Conservation (phyloP, 2,329 filamentous ascomycete genomes). For the Fusarium xylarioides region DNA sequence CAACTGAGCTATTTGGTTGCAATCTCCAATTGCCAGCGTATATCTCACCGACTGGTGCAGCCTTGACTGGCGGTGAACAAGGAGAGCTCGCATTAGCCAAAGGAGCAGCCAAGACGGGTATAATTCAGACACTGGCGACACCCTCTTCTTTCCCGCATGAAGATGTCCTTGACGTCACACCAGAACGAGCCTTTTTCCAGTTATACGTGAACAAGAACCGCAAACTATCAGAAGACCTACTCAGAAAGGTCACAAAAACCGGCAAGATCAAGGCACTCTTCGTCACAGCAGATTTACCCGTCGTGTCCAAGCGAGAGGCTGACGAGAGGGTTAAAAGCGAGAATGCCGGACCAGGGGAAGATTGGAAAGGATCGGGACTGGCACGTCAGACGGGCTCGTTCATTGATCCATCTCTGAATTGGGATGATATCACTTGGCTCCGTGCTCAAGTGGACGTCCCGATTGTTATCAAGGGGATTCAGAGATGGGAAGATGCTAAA, state of each 20-base stretch:
- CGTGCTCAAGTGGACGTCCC: conserved; percentile 58
- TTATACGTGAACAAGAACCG: conserved; percentile 69
- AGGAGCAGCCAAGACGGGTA: conserved; percentile 50
- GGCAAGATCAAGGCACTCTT: conserved; percentile 63
- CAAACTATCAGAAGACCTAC: conserved; percentile 58
- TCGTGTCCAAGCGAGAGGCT: conserved; percentile 64
- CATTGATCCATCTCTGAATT: conserved; percentile 66
- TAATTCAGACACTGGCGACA: conserved; percentile 70
- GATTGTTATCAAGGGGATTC: conserved; percentile 75
- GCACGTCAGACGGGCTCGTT: conserved; percentile 64
- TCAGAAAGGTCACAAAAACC: conserved; percentile 54
- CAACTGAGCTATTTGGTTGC: conserved; percentile 32
- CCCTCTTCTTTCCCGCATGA: conserved; percentile 66
- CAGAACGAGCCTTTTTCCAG: conserved; percentile 60
- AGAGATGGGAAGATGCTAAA: conserved; percentile 69
- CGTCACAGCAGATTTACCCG: conserved; percentile 67
- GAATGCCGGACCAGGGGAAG: conserved; percentile 55
- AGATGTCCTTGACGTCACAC: conserved; percentile 55
- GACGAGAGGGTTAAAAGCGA: conserved; percentile 55
- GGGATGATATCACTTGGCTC: conserved; percentile 73
- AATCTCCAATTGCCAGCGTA: conserved; percentile 34
- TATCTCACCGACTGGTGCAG: conserved; percentile 35
- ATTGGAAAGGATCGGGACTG: conserved; percentile 63
- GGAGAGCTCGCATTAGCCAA: conserved; percentile 34
- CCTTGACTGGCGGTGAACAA: conserved; percentile 19